Evolutionary conservation across 1,139 yeast species (phyloP).

Genomic region (Kodamaea sp.): DNA sequence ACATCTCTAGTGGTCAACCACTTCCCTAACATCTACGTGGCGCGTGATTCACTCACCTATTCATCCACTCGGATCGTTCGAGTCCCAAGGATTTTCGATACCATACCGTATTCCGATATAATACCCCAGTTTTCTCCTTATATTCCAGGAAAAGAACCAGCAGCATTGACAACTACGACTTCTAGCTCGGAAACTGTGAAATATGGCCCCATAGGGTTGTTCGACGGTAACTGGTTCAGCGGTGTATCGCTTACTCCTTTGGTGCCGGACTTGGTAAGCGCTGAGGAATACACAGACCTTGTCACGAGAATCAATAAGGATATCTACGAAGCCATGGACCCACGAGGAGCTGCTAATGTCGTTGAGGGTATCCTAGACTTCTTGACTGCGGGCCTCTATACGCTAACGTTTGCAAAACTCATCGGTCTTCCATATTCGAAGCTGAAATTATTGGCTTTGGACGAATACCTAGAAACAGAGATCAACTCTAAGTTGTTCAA

Average conservation of each 20-base stretch:
- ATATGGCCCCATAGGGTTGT: conserved; percentile 27
- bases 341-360: conserved; percentile 35
- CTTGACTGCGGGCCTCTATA: conserved; percentile 42
- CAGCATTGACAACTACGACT: conserved; percentile 42
- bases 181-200: conserved; percentile 1
- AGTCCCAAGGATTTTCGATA: conserved; percentile 54
- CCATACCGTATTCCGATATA: conserved; percentile 30
- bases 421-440: conserved; percentile 22
- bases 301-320: conserved; percentile 46
- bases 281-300: conserved; percentile 40
- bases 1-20: conserved; percentile 54
- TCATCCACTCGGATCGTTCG: conserved; percentile 57
- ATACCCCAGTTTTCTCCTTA: conserved; percentile 61
- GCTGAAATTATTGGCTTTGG: conserved; percentile 39
- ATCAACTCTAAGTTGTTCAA: conserved; percentile 36
- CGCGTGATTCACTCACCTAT: conserved; percentile 27
- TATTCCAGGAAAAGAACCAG: conserved; percentile 69
- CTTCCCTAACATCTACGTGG: conserved; percentile 57
- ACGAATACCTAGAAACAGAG: conserved; percentile 38
- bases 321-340: conserved; percentile 43
- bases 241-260: conserved; percentile 57
- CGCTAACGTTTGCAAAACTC: conserved; percentile 21
- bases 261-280: conserved; percentile 37
- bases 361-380: conserved; percentile 47
- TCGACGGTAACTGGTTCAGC: conserved; percentile 49